Evolutionary conservation across 169 alveolate genomes (phyloP), one percentile per base, ranked within the genome.

Genomic region (Eimeria falciformis): DNA sequence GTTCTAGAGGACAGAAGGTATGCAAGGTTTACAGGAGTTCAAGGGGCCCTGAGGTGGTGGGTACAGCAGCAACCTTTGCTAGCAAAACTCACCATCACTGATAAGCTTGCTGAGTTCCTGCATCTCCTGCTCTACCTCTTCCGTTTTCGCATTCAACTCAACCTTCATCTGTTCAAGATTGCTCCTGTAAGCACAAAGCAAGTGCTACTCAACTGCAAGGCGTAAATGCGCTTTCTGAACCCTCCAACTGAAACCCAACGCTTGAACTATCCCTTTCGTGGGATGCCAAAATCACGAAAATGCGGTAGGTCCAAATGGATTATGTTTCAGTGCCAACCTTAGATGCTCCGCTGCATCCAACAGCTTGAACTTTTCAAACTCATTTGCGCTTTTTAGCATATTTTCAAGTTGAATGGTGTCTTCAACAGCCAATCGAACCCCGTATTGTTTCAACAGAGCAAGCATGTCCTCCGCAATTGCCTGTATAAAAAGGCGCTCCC

Each of bases 341-440:
- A 90, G 75, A 56, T 90, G 93, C 69, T 90, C 93, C 45, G 93
- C 89, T 40, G 93, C 93, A 45, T 68, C 93, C 50, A 90, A 73
- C 21, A 90, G 90, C 73, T 90, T 90, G 58, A 56, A 82, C n/a
- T 69, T 77, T 73, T 90, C 93, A 33, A 90, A 90, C 33, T 75
- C 90, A 29, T 50, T 47, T 33, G 90, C 89, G 58, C 77, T 56
- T 73, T 47, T 58, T 73, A 75, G 62, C 71, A 90, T 46, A 40
- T 62, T 90, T 83, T 90, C 93, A 33, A 90, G 93, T 33, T 75
- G 93, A 62, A 90, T 90, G 45, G 93, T 62, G 73, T 90, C 93
- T 77, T 90, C 93, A 25, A 90, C 93, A 23, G 90, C 93, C 27
- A 77, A 37, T 14, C 93, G 89, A 23, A 90, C 93, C 3, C 86